Conservation (phyloP, 495 filamentous ascomycete species). For the Podospora comata region DNA sequence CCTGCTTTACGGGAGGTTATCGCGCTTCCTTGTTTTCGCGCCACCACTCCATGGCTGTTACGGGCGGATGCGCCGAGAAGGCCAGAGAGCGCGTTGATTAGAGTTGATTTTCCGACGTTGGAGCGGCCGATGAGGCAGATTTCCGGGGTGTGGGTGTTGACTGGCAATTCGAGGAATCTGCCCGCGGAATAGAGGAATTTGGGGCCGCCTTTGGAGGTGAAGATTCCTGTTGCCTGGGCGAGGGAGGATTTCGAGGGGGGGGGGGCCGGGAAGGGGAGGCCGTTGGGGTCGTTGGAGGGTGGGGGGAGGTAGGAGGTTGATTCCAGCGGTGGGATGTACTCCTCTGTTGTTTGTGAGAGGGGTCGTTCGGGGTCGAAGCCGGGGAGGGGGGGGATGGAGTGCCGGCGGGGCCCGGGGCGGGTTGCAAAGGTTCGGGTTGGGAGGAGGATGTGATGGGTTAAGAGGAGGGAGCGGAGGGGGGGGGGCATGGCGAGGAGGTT, state of each 20-base stretch:
- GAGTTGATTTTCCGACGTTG: conserved; percentile 87
- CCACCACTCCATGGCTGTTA: conserved; percentile 23
- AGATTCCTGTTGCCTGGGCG: conserved; percentile 54
- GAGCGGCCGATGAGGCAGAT: conserved; percentile 66
- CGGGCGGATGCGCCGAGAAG: conserved; percentile 31
- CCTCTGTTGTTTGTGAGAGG: background rate
- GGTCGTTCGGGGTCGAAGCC: conserved; percentile 3
- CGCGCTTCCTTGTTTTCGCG: conserved; percentile 39
- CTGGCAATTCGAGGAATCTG: conserved; percentile 65
- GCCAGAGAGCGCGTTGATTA: conserved; percentile 79
- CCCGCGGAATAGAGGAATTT: conserved; percentile 66
- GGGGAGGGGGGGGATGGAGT: background rate
- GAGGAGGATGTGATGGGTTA: conserved; percentile 6
- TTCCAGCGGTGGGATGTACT: background rate
- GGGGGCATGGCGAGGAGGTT: conserved; percentile 22
- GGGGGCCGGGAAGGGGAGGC: conserved; percentile 19
- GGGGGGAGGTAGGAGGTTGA: conserved; percentile 32
- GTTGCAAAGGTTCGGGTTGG: conserved; percentile 2
- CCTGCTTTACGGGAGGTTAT: conserved; percentile 72
- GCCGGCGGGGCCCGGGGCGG: conserved; percentile 7
- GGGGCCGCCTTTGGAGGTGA: conserved; percentile 54
- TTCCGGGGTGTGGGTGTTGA: conserved; percentile 56
- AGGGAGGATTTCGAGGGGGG: conserved; percentile 22
- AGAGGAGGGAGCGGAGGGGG: conserved; percentile 14
- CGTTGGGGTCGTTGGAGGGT: conserved; percentile 35